Conservation (phyloP, 257 asterid species). For the Parsonsia alboflavescens region DNA sequence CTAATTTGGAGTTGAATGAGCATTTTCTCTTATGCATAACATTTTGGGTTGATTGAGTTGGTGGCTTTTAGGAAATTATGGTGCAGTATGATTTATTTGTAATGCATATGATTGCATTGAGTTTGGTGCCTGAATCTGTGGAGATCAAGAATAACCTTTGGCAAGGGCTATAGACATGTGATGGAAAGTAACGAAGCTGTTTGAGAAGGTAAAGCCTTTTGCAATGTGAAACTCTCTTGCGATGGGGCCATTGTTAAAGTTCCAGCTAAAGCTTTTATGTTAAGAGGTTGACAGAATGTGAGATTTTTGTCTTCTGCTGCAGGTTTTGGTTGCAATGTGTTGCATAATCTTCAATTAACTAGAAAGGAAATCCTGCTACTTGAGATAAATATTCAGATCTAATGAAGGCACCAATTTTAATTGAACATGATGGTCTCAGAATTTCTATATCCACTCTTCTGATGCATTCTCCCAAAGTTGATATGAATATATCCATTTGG, state of each 20-base stretch:
- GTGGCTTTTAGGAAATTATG: neutral
- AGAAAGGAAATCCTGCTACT: too few species aligned
- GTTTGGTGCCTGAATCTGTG: neutral
- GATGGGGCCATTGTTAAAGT: neutral
- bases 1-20: neutral
- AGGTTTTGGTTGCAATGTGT: too few species aligned
- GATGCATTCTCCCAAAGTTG: too few species aligned
- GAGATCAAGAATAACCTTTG: neutral
- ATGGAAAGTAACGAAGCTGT: too few species aligned
- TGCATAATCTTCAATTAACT: too few species aligned
- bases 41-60: neutral
- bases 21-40: neutral
- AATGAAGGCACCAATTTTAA: too few species aligned
- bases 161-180: neutral
- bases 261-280: neutral
- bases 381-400: too few species aligned
- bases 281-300: neutral
- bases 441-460: too few species aligned
- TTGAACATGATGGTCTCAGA: too few species aligned
- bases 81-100: neutral
- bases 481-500: too few species aligned
- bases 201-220: neutral
- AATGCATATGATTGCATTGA: neutral
- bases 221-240: neutral
- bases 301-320: too few species aligned